Conservation (phyloP, 495 filamentous ascomycete species). For the Daldinia grandis region DNA sequence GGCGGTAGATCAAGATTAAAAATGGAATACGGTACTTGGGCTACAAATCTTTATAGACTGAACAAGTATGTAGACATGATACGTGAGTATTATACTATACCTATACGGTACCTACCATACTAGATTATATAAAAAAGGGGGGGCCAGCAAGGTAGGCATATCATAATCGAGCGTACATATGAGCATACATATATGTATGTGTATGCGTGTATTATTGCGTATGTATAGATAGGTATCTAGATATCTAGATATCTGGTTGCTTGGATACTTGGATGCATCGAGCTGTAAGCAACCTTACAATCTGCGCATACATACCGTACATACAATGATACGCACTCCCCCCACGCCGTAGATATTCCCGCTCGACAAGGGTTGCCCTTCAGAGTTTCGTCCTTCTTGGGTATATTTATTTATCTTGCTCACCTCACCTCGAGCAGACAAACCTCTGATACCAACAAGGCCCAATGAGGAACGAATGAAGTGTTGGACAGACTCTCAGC, state of each 20-base stretch:
- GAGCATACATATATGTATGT: neutral
- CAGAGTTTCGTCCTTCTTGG: slow-evolving; percentile 1
- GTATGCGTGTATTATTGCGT: neutral
- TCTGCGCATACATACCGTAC: neutral
- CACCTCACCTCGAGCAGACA: slow-evolving; percentile 17
- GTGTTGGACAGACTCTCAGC: slow-evolving; percentile 7
- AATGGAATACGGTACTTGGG: slow-evolving; percentile 1
- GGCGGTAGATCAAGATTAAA: neutral
- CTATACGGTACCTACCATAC: neutral
- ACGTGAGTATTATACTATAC: neutral
- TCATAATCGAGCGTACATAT: neutral
- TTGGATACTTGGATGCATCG: neutral
- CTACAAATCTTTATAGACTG: neutral
- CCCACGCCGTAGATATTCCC: slow-evolving; percentile 10
- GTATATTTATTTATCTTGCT: slow-evolving; percentile 21
- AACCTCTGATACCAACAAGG: slow-evolving; percentile 4
- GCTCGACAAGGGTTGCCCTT: slow-evolving; percentile 2
- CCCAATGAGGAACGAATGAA: neutral
- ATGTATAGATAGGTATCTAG: neutral
- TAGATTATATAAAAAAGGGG: neutral
- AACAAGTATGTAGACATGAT: neutral
- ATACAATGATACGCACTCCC: slow-evolving; percentile 1
- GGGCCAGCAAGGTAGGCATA: neutral
- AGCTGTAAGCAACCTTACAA: slow-evolving; percentile 5
- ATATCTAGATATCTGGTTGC: neutral